Percentiles rank a stretch among this genome's conserved stretches.
Evolutionary conservation across 2,329 filamentous ascomycete species (phyloP).

Genomic region (Pseudogymnoascus sp.): DNA sequence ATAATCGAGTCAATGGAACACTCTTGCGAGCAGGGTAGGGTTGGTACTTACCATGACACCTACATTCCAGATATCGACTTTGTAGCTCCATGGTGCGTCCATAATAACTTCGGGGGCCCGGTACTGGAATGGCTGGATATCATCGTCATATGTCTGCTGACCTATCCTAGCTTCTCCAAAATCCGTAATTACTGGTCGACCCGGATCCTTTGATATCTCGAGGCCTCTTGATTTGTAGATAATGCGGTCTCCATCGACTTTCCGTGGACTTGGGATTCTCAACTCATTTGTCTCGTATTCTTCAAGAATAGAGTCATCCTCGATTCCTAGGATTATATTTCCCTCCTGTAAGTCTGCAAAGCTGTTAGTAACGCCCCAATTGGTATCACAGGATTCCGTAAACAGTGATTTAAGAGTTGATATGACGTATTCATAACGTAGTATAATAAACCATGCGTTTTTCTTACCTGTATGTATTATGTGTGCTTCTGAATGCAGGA

Average conservation of each 20-base stretch:
- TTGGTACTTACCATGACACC: slow-evolving; percentile 38
- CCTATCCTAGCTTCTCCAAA: slow-evolving; percentile 19
- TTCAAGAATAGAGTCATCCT: slow-evolving; percentile 25
- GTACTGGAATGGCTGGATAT: slow-evolving; percentile 22
- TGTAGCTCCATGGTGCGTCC: slow-evolving; percentile 28
- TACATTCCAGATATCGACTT: slow-evolving; percentile 34
- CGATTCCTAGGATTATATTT: slow-evolving; percentile 28
- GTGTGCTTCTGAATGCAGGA: slow-evolving; percentile 20
- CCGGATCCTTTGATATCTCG: slow-evolving; percentile 17
- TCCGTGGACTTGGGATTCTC: slow-evolving; percentile 24
- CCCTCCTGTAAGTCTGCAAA: slow-evolving; percentile 26
- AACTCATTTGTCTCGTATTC: slow-evolving; percentile 19
- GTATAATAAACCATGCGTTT: no score
- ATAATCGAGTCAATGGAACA: not conserved
- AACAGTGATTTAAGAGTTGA: not conserved
- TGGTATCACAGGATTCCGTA: slow-evolving; percentile 1
- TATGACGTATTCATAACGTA: no score
- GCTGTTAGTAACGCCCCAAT: not conserved
- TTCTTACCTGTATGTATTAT: slow-evolving; percentile 22
- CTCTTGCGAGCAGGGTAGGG: not conserved
- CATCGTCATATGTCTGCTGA: slow-evolving; percentile 12
- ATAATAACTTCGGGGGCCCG: slow-evolving; percentile 23
- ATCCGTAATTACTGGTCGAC: slow-evolving; percentile 27
- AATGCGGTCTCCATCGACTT: slow-evolving; percentile 22
- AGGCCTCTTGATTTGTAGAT: slow-evolving; percentile 25